A percentile compares a stretch with the other conserved stretches of the same genome.
phyloP scores from a whole-genome alignment of 768 basidiomycete species.

The Pleurotus djamor region DNA sequence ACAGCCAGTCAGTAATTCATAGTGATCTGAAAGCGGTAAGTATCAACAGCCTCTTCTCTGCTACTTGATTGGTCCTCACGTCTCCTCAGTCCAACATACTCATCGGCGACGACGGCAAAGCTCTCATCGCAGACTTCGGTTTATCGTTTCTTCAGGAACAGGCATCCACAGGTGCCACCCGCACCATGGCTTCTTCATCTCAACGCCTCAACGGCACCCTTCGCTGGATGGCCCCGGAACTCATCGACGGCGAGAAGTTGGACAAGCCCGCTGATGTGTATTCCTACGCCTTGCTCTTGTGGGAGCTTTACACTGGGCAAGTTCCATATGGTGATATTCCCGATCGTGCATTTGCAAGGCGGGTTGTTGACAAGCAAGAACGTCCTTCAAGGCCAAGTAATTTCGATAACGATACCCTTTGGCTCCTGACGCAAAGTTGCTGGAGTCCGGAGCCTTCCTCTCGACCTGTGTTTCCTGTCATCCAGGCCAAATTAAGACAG shows the following conservation, averaged over 20 bases:
- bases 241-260: slow-evolving; percentile 20
- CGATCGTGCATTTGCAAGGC: slow-evolving; percentile 9
- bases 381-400: slow-evolving; percentile 18
- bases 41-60: background rate
- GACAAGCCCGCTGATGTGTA: slow-evolving; percentile 35
- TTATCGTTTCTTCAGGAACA: slow-evolving; percentile 34
- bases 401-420: slow-evolving; percentile 12
- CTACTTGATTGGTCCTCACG: background rate
- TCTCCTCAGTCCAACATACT: slow-evolving; percentile 35
- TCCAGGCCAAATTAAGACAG: background rate
- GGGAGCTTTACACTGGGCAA: slow-evolving; percentile 39
- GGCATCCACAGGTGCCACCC: slow-evolving; percentile 12
- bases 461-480: slow-evolving; percentile 14
- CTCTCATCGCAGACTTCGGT: slow-evolving; percentile 46
- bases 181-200: slow-evolving; percentile 21
- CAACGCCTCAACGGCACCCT: slow-evolving; percentile 20
- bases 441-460: slow-evolving; percentile 17
- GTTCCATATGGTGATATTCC: slow-evolving; percentile 18
- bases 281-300: slow-evolving; percentile 34
- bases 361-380: slow-evolving; percentile 15
- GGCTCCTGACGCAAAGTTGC: slow-evolving; percentile 17
- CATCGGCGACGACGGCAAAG: slow-evolving; percentile 29
- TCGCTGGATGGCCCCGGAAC: slow-evolving; percentile 37
- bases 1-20: slow-evolving; percentile 1
- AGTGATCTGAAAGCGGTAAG: slow-evolving; percentile 7